phyloP scores from a whole-genome alignment of 495 filamentous ascomycete species.

The Lophiotrema nucula region DNA sequence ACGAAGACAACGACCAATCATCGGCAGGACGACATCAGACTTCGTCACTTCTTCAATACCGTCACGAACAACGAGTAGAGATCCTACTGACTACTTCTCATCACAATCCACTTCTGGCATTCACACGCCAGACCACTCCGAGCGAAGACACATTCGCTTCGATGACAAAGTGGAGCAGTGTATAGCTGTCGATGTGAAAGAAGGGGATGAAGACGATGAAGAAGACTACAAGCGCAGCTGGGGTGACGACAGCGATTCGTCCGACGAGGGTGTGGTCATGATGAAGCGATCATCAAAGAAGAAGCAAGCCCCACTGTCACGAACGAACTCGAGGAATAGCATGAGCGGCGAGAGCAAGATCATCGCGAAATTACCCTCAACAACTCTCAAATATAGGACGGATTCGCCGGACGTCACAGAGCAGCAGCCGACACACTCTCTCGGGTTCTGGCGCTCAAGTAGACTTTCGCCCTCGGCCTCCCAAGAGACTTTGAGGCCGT shows the following conservation, averaged over 20 bases:
- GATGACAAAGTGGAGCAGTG: slow-evolving; percentile 94
- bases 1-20: slow-evolving; percentile 41
- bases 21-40: slow-evolving; percentile 64
- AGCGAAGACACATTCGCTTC: slow-evolving; percentile 88
- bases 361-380: slow-evolving; percentile 89
- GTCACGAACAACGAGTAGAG: slow-evolving; percentile 55
- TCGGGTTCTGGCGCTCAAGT: slow-evolving; percentile 39
- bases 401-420: slow-evolving; percentile 69
- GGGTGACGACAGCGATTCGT: slow-evolving; percentile 58
- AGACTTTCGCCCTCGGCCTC: slow-evolving; percentile 67
- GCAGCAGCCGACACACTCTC: slow-evolving; percentile 40
- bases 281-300: slow-evolving; percentile 56
- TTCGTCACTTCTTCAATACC: slow-evolving; percentile 54
- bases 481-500: slow-evolving; percentile 71
- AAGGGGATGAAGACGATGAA: slow-evolving; percentile 68
- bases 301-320: slow-evolving; percentile 42
- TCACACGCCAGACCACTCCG: slow-evolving; percentile 61
- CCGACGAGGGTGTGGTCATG: slow-evolving; percentile 84
- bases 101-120: slow-evolving; percentile 63
- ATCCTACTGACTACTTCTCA: slow-evolving; percentile 56
- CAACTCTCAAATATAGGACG: slow-evolving; percentile 83
- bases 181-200: slow-evolving; percentile 86
- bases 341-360: slow-evolving; percentile 73
- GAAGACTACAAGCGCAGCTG: slow-evolving; percentile 40
- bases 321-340: slow-evolving; percentile 53